A percentile compares a stretch with the other conserved stretches of the same genome.
phyloP scores from a whole-genome alignment of 2,329 filamentous ascomycete genomes.

The Verticillium alfalfae region DNA sequence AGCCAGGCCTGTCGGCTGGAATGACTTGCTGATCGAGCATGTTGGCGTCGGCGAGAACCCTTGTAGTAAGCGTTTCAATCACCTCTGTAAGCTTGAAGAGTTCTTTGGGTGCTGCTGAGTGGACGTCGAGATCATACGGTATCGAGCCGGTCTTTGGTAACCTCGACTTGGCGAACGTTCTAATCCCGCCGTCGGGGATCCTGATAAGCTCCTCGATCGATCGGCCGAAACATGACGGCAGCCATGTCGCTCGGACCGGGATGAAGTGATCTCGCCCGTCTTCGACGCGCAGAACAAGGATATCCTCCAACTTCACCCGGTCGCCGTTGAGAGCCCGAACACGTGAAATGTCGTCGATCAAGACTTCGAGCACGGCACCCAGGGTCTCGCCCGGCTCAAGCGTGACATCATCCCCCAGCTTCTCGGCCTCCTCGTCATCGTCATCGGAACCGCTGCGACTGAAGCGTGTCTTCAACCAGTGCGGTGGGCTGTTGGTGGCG shows the following conservation, averaged over 20 bases:
- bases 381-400: constrained; percentile 82
- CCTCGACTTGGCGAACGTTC: constrained; percentile 38
- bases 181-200: constrained; percentile 75
- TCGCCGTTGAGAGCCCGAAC: constrained; percentile 69
- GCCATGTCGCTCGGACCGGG: constrained; percentile 71
- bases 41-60: constrained; percentile 53
- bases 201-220: constrained; percentile 85
- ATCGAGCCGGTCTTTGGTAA: constrained; percentile 38
- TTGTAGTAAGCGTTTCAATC: constrained; percentile 54
- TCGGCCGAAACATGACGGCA: constrained; percentile 75
- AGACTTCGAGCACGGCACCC: constrained; percentile 61
- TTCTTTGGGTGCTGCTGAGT: constrained; percentile 80
- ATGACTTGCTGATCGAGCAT: constrained; percentile 52
- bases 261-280: constrained; percentile 90
- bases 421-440: constrained; percentile 17
- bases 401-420: constrained; percentile 48
- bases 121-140: constrained; percentile 52
- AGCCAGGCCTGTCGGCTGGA: constrained; percentile 47
- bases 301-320: constrained; percentile 65
- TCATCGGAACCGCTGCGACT: constrained; percentile 39
- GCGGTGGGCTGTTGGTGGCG: constrained; percentile 33
- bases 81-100: constrained; percentile 84
- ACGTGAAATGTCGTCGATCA: constrained; percentile 58
- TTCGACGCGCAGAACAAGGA: constrained; percentile 78
- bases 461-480: constrained; percentile 70